phyloP scores from a whole-genome alignment of 139 green algal genomes.

The Dunaliella sp. region DNA sequence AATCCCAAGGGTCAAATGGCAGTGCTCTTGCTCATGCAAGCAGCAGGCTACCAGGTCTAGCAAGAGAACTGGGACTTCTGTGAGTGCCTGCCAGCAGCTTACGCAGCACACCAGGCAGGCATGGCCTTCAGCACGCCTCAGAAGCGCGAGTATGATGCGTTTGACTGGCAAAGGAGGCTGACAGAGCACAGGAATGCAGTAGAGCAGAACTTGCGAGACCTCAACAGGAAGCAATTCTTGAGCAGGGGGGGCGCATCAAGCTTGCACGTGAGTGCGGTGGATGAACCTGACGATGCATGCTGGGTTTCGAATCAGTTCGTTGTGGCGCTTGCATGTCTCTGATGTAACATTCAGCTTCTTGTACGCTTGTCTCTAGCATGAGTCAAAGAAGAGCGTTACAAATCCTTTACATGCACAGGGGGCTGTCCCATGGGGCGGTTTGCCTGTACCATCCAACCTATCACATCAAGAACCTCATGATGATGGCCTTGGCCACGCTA shows the following conservation, averaged over 20 bases:
- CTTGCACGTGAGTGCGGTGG: background rate
- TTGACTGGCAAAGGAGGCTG: slow-evolving; percentile 5
- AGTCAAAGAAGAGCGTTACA: background rate
- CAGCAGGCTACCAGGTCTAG: background rate
- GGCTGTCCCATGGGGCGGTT: background rate
- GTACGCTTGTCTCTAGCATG: too few relatives aligned
- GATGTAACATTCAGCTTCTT: too few relatives aligned
- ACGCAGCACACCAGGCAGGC: background rate
- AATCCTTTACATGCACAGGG: background rate
- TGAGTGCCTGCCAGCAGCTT: background rate
- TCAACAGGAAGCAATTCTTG: background rate
- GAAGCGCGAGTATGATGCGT: background rate
- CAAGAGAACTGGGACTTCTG: background rate
- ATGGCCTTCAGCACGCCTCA: background rate
- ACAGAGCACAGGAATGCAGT: background rate
- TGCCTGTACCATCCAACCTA: background rate
- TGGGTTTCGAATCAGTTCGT: background rate
- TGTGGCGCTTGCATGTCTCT: too few relatives aligned
- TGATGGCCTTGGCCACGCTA: background rate
- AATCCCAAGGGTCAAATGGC: too few relatives aligned
- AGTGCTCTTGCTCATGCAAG: background rate
- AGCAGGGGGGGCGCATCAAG: background rate
- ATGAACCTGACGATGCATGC: background rate
- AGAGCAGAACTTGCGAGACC: background rate
- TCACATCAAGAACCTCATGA: background rate